Evolutionary conservation across 305 asterid genomes (phyloP).

Genomic region (Fraxinus sp.): DNA sequence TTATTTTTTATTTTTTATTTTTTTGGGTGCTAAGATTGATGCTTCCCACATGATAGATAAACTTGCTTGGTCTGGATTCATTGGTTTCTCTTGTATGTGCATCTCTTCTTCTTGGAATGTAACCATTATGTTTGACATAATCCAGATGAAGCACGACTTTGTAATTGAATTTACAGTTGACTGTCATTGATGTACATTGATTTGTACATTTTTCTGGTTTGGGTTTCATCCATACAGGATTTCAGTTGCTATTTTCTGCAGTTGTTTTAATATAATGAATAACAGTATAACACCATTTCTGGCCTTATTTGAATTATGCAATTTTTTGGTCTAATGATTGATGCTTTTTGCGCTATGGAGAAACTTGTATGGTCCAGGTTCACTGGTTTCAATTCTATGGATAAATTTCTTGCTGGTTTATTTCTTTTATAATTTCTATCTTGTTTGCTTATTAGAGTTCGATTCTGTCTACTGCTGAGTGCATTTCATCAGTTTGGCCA

Average conservation of each 20-base stretch:
- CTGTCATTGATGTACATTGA: conserved; percentile 16
- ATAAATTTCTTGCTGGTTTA: background rate
- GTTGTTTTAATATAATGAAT: conserved; percentile 22
- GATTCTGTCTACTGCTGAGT: background rate
- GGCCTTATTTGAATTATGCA: background rate
- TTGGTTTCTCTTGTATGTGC: background rate
- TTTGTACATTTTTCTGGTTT: background rate
- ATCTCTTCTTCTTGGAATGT: conserved; percentile 6
- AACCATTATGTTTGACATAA: background rate
- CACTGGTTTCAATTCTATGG: background rate
- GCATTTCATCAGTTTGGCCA: background rate
- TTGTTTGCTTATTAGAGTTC: background rate
- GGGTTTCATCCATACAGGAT: conserved; percentile 8
- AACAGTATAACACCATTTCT: conserved; percentile 11
- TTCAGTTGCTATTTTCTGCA: conserved; percentile 11
- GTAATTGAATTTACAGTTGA: conserved; percentile 12
- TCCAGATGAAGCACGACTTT: conserved; percentile 16
- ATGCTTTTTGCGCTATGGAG: background rate
- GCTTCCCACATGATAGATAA: background rate
- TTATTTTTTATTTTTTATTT: background rate
- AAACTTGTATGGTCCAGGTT: background rate
- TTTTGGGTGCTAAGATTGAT: background rate
- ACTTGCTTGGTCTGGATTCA: background rate
- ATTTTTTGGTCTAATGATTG: background rate
- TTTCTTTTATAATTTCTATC: background rate